A percentile compares a stretch with the other conserved stretches of the same genome.
These are phyloP conservation scores for Exobasidium rhododendri DNA, from an alignment of 1,284 basidiomycete species.

Conservation along the genomic window DNA sequence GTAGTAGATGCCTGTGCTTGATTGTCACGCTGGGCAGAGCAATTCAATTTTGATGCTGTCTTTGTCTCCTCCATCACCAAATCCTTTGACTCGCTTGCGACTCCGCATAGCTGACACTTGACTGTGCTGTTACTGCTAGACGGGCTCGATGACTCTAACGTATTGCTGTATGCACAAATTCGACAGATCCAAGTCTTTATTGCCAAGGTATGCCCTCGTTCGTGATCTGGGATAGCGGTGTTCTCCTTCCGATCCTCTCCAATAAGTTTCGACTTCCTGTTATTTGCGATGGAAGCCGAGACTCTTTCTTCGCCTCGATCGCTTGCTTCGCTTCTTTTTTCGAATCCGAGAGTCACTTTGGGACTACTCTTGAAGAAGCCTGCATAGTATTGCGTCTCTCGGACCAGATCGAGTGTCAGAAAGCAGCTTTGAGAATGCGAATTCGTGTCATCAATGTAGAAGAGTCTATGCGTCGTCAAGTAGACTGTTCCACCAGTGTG, in stretches of 20 bases:
- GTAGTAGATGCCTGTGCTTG: background rate
- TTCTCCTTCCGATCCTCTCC: slow-evolving; percentile 25
- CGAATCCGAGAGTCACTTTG: slow-evolving; percentile 72
- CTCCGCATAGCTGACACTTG: slow-evolving; percentile 34
- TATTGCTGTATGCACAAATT: slow-evolving; percentile 39
- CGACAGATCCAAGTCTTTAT: slow-evolving; percentile 39
- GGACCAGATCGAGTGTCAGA: slow-evolving; percentile 63
- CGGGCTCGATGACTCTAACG: background rate
- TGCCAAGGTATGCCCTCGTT: slow-evolving; percentile 11
- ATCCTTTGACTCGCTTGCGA: slow-evolving; percentile 14
- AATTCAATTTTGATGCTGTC: background rate
- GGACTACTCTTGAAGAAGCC: slow-evolving; percentile 86
- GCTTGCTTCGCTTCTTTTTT: slow-evolving; percentile 12
- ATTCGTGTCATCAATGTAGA: slow-evolving; percentile 73
- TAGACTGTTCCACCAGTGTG: slow-evolving; percentile 71
- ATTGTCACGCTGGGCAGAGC: background rate
- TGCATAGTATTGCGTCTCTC: slow-evolving; percentile 81
- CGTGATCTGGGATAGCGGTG: slow-evolving; percentile 24
- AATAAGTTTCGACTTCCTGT: background rate
- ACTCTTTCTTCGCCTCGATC: slow-evolving; percentile 20
- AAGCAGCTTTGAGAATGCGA: slow-evolving; percentile 56
- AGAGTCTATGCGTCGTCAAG: slow-evolving; percentile 77
- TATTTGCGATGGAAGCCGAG: slow-evolving; percentile 4
- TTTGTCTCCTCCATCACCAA: slow-evolving; percentile 3
- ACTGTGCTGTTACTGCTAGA: background rate